These are phyloP conservation scores for Sphagnum magellanicum DNA, from an alignment of 228 moss, liverwort and hornwort species.

Conservation along the genomic window DNA sequence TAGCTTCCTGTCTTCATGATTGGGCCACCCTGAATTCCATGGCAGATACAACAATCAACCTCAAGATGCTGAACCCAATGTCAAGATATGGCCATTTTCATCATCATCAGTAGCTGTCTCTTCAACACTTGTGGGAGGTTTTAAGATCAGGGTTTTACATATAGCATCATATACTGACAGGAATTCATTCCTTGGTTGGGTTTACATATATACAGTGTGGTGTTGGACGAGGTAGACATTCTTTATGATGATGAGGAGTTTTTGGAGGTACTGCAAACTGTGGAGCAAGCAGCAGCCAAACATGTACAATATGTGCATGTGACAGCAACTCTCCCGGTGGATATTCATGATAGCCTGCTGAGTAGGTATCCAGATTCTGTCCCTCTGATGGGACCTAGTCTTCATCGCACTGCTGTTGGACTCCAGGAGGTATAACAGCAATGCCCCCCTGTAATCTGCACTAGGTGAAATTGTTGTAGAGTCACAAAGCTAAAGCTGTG, in stretches of 20 bases:
- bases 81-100: too few species aligned
- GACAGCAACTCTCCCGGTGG: conserved; percentile 94
- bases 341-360: conserved; percentile 86
- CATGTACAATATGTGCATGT: conserved; percentile 95
- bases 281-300: conserved; percentile 72
- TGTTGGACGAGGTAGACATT: conserved; percentile 97
- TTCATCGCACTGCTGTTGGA: conserved; percentile 84
- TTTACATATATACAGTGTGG: conserved; percentile 42
- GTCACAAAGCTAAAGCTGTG: too few species aligned
- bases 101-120: too few species aligned
- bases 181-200: too few species aligned
- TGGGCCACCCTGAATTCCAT: not conserved
- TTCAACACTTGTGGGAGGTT: too few species aligned
- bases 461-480: too few species aligned
- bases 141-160: too few species aligned
- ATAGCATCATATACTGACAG: too few species aligned
- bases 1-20: not conserved
- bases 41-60: too few species aligned
- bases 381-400: conserved; percentile 84
- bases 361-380: conserved; percentile 87
- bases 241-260: conserved; percentile 92
- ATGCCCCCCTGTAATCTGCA: too few species aligned
- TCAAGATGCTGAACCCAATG: too few species aligned
- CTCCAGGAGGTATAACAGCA: conserved; percentile 68
- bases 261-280: conserved; percentile 65